These are phyloP conservation scores for Ophiostoma sp. DNA, from an alignment of 2,329 filamentous ascomycete genomes.

Conservation along the genomic window DNA sequence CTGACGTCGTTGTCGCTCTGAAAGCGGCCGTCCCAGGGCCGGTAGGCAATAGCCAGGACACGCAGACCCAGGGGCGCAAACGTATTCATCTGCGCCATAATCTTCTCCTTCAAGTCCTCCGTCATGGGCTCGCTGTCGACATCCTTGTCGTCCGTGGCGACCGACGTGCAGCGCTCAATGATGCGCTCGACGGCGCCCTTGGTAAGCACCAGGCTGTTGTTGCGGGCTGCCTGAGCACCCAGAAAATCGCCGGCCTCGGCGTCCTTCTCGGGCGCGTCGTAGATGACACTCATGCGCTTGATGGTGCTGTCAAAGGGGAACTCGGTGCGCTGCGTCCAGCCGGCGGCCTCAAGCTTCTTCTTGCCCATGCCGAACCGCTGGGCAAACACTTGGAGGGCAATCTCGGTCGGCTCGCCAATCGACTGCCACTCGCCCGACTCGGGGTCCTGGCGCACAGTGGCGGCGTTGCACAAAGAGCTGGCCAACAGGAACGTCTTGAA, in stretches of 20 bases:
- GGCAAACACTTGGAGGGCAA: conserved; percentile 74
- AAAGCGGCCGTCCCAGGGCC: conserved; percentile 56
- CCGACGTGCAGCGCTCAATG: conserved; percentile 55
- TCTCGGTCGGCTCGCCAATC: conserved; percentile 71
- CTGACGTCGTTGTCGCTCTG: conserved; percentile 25
- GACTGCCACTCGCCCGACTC: conserved; percentile 63
- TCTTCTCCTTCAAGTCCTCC: conserved; percentile 50
- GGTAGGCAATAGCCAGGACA: conserved; percentile 70
- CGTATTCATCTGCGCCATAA: conserved; percentile 56
- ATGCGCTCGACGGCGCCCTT: conserved; percentile 65
- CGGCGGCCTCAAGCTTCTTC: conserved; percentile 50
- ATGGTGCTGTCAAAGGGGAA: conserved; percentile 78
- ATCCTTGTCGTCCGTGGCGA: conserved; percentile 42
- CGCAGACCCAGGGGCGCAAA: conserved; percentile 69
- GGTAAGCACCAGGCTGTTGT: conserved; percentile 56
- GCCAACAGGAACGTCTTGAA: conserved; percentile 55
- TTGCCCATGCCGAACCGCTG: conserved; percentile 65
- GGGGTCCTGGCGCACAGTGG: conserved; percentile 58
- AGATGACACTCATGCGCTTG: conserved; percentile 79
- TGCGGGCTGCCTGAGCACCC: not conserved
- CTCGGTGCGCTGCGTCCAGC: conserved; percentile 67
- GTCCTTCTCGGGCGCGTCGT: conserved; percentile 51
- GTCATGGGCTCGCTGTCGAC: conserved; percentile 47
- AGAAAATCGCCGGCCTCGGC: conserved; percentile 31
- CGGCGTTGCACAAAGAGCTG: conserved; percentile 65